Conservation (phyloP, 345 rosid genomes). For the Murraya paniculata region DNA sequence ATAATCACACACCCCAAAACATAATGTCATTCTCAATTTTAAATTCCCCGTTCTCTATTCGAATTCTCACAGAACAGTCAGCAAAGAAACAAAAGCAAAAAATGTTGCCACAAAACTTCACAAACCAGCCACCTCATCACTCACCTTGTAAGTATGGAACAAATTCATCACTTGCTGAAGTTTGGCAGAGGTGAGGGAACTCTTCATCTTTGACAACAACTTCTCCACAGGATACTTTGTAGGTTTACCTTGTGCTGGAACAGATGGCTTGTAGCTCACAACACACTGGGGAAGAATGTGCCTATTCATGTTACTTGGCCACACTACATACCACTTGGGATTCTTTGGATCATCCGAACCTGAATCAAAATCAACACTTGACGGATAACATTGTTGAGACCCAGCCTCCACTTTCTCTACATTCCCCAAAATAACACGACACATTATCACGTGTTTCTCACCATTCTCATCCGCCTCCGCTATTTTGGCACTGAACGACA, state of each 20-base stretch:
- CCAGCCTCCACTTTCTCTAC: slow-evolving; percentile 40
- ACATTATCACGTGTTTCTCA: slow-evolving; percentile 40
- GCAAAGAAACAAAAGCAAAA: neutral
- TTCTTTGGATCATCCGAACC: slow-evolving; percentile 42
- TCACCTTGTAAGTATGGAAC: slow-evolving; percentile 33
- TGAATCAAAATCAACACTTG: slow-evolving; percentile 31
- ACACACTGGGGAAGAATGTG: slow-evolving; percentile 48
- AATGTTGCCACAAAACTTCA: neutral
- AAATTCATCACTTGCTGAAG: slow-evolving; percentile 26
- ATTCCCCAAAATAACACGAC: slow-evolving; percentile 49
- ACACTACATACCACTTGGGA: slow-evolving; percentile 41
- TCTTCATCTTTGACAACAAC: slow-evolving; percentile 34
- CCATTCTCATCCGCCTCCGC: slow-evolving; percentile 41
- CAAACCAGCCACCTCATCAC: neutral
- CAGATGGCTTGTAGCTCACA: slow-evolving; percentile 44
- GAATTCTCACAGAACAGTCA: neutral
- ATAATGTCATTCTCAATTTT: neutral
- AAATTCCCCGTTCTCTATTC: neutral
- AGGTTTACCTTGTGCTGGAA: slow-evolving; percentile 22
- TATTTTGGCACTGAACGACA: slow-evolving; percentile 27
- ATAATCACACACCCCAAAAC: neutral
- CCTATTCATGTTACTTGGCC: slow-evolving; percentile 38
- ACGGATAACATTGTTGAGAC: slow-evolving; percentile 39
- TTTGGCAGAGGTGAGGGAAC: slow-evolving; percentile 37
- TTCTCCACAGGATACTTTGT: slow-evolving; percentile 25